Percentiles rank a stretch among this genome's conserved stretches.
These are phyloP conservation scores for Vigna trinervia DNA, from an alignment of 306 rosid species.

Conservation along the genomic window DNA sequence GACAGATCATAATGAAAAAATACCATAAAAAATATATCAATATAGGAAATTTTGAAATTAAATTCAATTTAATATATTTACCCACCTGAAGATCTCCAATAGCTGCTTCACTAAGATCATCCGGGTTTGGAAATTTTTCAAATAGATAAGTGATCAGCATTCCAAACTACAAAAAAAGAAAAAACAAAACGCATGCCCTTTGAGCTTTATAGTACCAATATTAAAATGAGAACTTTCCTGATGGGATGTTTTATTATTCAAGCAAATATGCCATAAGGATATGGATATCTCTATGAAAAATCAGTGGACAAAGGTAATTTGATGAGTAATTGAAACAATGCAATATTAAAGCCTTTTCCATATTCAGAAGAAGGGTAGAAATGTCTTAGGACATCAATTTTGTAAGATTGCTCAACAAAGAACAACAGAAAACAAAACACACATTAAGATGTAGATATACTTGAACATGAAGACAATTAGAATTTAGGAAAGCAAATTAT, in stretches of 20 bases:
- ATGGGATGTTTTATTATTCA: slow-evolving; percentile 24
- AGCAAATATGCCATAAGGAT: slow-evolving; percentile 25
- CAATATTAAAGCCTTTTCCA: slow-evolving; percentile 16
- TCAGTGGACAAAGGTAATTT: slow-evolving; percentile 13
- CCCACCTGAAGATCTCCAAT: slow-evolving; percentile 92
- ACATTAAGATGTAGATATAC: neutral
- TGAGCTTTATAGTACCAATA: slow-evolving; percentile 41
- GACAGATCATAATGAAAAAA: slow-evolving; percentile 31
- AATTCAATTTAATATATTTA: slow-evolving; percentile 36
- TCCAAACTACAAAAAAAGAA: slow-evolving; percentile 78
- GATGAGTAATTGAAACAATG: slow-evolving; percentile 26
- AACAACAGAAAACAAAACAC: slow-evolving; percentile 24
- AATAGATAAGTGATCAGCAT: slow-evolving; percentile 92
- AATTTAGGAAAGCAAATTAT: slow-evolving; percentile 11
- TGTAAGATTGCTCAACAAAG: slow-evolving; percentile 26
- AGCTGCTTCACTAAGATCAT: slow-evolving; percentile 69
- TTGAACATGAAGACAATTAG: slow-evolving; percentile 20
- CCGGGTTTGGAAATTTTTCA: slow-evolving; percentile 76
- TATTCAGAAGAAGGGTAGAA: neutral
- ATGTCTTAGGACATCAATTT: neutral
- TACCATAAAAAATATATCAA: slow-evolving; percentile 32
- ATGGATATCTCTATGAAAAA: slow-evolving; percentile 29
- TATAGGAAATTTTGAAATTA: slow-evolving; percentile 20
- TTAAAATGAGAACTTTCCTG: slow-evolving; percentile 27
- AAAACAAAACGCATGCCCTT: neutral